phyloP scores from a whole-genome alignment of 2,329 filamentous ascomycete species.

The Fusarium coffeatum region DNA sequence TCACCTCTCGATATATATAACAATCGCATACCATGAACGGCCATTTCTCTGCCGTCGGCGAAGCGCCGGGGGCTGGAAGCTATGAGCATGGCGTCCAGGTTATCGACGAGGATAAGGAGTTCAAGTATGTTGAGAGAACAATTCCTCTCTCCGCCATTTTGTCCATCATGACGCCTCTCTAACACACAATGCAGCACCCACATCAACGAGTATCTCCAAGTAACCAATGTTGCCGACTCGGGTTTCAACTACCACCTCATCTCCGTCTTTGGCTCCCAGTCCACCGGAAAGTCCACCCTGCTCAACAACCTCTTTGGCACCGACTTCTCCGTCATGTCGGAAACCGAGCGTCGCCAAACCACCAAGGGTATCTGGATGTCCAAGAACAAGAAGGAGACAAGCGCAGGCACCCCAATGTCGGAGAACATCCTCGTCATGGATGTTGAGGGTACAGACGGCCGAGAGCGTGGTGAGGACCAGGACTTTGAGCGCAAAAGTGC shows the following conservation, averaged over 20 bases:
- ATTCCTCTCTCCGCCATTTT: constrained; percentile 15
- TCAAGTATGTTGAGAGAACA: constrained; percentile 77
- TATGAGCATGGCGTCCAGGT: constrained; percentile 98
- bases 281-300: constrained; percentile 96
- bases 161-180: constrained; percentile 21
- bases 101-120: constrained; percentile 90
- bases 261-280: constrained; percentile 98
- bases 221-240: constrained; percentile 82
- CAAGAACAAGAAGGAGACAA: constrained; percentile 82
- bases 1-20: constrained; percentile 18
- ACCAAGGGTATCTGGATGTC: constrained; percentile 99
- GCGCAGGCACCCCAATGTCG: constrained; percentile 75
- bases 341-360: constrained; percentile 92
- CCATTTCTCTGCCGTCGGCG: constrained; percentile 81
- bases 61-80: constrained; percentile 70
- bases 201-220: constrained; percentile 82
- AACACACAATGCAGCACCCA: constrained; percentile 67
- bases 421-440: constrained; percentile 99
- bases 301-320: constrained; percentile 97
- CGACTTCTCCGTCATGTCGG: constrained; percentile 97
- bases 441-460: constrained; percentile 95
- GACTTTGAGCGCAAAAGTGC: constrained; percentile 99
- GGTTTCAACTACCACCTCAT: constrained; percentile 99
- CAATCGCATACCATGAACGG: constrained; percentile 72
- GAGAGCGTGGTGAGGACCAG: constrained; percentile 96